Evolutionary conservation across 345 rosid species (phyloP), one percentile per base, ranked within the genome.

Genomic region (Ceriops decandra): DNA sequence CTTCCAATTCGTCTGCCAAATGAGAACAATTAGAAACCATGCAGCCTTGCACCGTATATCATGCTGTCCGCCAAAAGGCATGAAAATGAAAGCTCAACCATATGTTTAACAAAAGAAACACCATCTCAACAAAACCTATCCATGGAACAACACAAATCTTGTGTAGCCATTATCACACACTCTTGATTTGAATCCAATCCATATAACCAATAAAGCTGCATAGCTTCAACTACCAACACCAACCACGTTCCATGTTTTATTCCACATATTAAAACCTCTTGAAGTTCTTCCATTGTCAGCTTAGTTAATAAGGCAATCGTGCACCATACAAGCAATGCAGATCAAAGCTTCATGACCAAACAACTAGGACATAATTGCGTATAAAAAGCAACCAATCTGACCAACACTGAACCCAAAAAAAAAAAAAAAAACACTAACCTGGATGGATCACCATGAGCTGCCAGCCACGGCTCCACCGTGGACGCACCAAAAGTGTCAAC

Each of bases 401-500:
- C 31, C 15, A 9, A 24, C 26, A 24, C 26, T 24, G 26, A 24
- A 24, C 26, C 26, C 0, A 24, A 24, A 24, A 24, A 24, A 24
- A n/a, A 49, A 7, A n/a, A 2, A 22, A 2, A 22, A 8, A 56
- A 49, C 60, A n/a, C 26, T 51, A 74, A 95, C 99, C 99, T 90
- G 53, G 97, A 86, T 4, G 86, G 93, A 84, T 95, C 96, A n/a
- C 86, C 99, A 76, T 95, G 96, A 42, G 95, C 83, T 5, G 95
- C 96, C 33, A 95, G 71, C 99, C 97, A 95, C 0, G 99, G 99
- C 75, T 95, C 99, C 20, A 88, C 99, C 93, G 91, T 77, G 0
- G 96, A 90, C 1, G 93, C 95, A 59, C 97, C 99, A 46, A 91
- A 90, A 9, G 88, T 73, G 74, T 95, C 93, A 7, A 86, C 90